Evolutionary conservation across 208 protist genomes (phyloP).

Genomic region (Acanthamoeba royreba): DNA sequence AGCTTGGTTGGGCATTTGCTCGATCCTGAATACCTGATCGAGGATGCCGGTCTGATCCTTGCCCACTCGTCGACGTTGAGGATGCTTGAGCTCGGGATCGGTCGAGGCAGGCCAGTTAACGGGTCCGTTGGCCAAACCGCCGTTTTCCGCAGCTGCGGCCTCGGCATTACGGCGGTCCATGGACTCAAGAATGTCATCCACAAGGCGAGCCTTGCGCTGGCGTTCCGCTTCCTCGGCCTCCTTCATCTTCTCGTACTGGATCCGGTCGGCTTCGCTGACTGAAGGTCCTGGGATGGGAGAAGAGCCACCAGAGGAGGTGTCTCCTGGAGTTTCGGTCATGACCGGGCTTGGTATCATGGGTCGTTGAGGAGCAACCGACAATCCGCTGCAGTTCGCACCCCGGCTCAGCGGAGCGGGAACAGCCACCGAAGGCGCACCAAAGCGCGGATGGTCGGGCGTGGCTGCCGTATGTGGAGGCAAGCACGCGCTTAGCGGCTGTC

Average conservation of each 20-base stretch:
- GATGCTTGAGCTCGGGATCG: too few species aligned
- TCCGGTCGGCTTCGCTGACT: too few species aligned
- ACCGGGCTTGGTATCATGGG: too few species aligned
- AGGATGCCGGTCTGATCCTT: conserved; percentile 59
- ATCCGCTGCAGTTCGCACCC: background rate
- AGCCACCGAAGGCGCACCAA: background rate
- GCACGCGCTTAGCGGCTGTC: background rate
- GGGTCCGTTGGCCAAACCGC: background rate
- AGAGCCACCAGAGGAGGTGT: too few species aligned
- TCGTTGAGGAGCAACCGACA: too few species aligned
- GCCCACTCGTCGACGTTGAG: conserved; percentile 50
- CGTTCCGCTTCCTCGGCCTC: background rate
- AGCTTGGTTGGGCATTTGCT: conserved; percentile 58
- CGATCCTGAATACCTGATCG: conserved; percentile 58
- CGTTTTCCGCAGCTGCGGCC: background rate
- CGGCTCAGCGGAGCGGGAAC: background rate
- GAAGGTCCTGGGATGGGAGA: too few species aligned
- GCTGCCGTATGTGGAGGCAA: background rate
- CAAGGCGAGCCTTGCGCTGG: background rate
- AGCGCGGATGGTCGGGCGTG: background rate
- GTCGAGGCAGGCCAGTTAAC: too few species aligned
- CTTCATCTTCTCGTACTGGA: too few species aligned
- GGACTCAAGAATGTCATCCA: background rate
- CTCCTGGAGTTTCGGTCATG: too few species aligned
- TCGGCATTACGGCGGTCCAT: background rate